A percentile compares a stretch with the other conserved stretches of the same genome.
Evolutionary conservation across 768 basidiomycete species (phyloP).

Genomic region (Lactarius evosmus): DNA sequence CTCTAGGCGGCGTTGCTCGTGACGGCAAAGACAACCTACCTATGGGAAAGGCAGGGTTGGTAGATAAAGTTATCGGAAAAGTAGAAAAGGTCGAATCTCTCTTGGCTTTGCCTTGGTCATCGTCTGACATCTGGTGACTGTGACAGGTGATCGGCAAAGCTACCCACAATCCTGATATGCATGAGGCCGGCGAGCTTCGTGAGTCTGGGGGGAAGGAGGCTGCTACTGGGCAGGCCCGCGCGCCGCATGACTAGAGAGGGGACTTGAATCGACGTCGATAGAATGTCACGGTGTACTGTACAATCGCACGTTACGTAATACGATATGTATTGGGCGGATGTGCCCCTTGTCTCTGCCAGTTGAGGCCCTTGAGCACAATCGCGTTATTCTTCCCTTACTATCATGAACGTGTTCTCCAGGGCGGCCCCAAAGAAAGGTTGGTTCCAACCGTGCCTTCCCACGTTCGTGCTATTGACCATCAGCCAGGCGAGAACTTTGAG

Average conservation of each 20-base stretch:
- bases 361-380: background rate
- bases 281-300: too few species aligned
- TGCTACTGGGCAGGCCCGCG: conserved; percentile 40
- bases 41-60: conserved; percentile 41
- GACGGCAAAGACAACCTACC: conserved; percentile 37
- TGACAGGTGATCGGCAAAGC: conserved; percentile 51
- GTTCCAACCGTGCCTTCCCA: background rate
- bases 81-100: conserved; percentile 46
- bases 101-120: background rate
- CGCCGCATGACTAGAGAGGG: conserved; percentile 42
- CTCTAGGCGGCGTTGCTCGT: conserved; percentile 38
- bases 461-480: conserved; percentile 6
- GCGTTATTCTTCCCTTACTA: background rate
- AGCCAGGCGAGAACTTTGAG: conserved; percentile 90
- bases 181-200: conserved; percentile 56
- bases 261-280: too few species aligned
- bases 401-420: conserved; percentile 28
- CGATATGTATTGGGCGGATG: background rate
- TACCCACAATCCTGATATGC: conserved; percentile 45
- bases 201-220: conserved; percentile 52
- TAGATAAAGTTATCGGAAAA: conserved; percentile 59
- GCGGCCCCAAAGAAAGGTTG: conserved; percentile 32
- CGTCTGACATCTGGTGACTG: background rate
- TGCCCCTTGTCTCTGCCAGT: too few species aligned
- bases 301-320: background rate